A percentile compares a stretch with the other conserved stretches of the same genome.
These are phyloP conservation scores for Aspergillus sp. DNA, from an alignment of 2,329 filamentous ascomycete species.

Conservation along the genomic window DNA sequence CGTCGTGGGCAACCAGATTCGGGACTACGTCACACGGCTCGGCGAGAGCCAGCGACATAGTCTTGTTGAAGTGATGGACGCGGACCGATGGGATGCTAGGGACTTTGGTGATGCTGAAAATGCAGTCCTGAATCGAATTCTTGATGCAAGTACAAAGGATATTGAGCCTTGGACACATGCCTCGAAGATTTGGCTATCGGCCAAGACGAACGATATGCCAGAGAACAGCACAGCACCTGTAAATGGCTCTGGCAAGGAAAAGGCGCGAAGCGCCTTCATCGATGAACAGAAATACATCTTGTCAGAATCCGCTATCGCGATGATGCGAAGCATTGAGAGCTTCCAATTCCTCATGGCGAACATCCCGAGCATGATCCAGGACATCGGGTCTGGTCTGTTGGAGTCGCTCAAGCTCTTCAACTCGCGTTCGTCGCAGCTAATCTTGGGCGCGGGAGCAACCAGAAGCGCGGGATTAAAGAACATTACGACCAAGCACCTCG, in stretches of 20 bases:
- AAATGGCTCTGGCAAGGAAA: constrained; percentile 50
- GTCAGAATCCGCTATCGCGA: constrained; percentile 72
- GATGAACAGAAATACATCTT: constrained; percentile 82
- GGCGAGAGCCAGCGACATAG: constrained; percentile 52
- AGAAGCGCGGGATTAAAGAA: constrained; percentile 84
- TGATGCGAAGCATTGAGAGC: constrained; percentile 71
- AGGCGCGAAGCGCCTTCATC: constrained; percentile 65
- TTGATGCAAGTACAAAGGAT: constrained; percentile 54
- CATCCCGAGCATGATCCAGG: constrained; percentile 81
- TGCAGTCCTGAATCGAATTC: constrained; percentile 46
- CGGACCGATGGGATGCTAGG: constrained; percentile 58
- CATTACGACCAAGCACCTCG: constrained; percentile 92
- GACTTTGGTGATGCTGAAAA: constrained; percentile 53
- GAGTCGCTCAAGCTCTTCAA: constrained; percentile 92
- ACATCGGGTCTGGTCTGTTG: constrained; percentile 71
- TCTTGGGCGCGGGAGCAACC: constrained; percentile 88
- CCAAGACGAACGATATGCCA: constrained; percentile 14
- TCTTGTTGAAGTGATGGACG: constrained; percentile 53
- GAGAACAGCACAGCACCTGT: constrained; percentile 29
- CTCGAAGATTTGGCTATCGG: constrained; percentile 46
- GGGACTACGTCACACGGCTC: constrained; percentile 53
- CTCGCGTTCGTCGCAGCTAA: constrained; percentile 90
- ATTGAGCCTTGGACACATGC: constrained; percentile 48
- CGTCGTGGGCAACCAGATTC: constrained; percentile 57
- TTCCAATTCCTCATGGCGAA: constrained; percentile 77